These are phyloP conservation scores for Aspergillus indologenus DNA, from an alignment of 495 filamentous ascomycete species.

Conservation along the genomic window DNA sequence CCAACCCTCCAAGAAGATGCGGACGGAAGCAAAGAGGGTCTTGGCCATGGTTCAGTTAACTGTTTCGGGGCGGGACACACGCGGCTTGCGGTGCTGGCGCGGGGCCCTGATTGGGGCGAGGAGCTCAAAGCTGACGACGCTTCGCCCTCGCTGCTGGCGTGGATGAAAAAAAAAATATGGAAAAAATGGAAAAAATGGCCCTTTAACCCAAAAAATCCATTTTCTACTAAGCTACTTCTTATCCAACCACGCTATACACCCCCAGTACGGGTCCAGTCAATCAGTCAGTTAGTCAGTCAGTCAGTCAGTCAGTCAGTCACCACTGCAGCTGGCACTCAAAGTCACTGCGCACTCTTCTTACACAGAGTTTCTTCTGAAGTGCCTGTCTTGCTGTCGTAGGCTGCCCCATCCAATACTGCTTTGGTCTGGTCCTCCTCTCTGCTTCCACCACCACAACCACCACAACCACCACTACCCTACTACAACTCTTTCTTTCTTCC, in stretches of 20 bases:
- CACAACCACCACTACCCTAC: neutral
- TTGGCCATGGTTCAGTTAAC: constrained; percentile 28
- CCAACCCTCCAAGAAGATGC: too few relatives aligned
- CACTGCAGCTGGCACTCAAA: neutral
- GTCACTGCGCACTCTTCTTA: too few relatives aligned
- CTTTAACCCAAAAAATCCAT: constrained; percentile 14
- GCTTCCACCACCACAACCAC: neutral
- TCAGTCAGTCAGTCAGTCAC: neutral
- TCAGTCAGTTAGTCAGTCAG: too few relatives aligned
- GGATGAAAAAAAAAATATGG: constrained; percentile 16
- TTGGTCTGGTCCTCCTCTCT: neutral
- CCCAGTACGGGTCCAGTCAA: too few relatives aligned
- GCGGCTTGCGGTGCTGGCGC: constrained; percentile 40
- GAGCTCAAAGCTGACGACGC: constrained; percentile 46
- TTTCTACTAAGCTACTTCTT: constrained; percentile 3
- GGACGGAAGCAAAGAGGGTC: constrained; percentile 24
- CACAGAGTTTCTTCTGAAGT: too few relatives aligned
- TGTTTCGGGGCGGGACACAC: constrained; percentile 39
- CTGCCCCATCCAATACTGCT: neutral
- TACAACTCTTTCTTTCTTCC: constrained; percentile 1
- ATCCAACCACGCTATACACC: neutral
- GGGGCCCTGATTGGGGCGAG: constrained; percentile 42
- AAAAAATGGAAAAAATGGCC: constrained; percentile 19
- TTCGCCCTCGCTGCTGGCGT: constrained; percentile 32
- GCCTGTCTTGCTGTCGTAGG: neutral